A percentile compares a stretch with the other conserved stretches of the same genome.
Conservation (phyloP, 148 eudicot species). For the Arctostaphylos glauca region DNA sequence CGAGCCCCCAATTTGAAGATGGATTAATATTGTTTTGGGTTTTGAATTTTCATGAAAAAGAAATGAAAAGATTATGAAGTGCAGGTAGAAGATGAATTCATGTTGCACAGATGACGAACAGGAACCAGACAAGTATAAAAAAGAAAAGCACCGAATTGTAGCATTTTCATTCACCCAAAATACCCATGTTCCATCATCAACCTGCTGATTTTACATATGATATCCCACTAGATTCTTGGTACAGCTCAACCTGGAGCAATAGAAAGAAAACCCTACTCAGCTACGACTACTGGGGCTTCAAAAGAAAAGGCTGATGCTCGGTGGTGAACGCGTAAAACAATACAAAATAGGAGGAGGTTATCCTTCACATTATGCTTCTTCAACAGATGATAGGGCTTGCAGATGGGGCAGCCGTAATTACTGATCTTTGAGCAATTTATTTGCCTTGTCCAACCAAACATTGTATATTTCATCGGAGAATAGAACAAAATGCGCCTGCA, state of each 20-base stretch:
- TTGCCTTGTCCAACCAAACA: constrained; percentile 70
- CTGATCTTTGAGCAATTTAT: constrained; percentile 30
- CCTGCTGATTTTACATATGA: neutral
- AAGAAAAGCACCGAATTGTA: neutral
- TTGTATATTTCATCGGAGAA: constrained; percentile 70
- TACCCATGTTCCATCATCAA: neutral
- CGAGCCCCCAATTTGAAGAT: neutral
- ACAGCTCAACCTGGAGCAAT: too few species aligned
- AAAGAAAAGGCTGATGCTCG: too few species aligned
- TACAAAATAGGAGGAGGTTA: too few species aligned
- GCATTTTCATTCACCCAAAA: neutral
- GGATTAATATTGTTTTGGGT: neutral
- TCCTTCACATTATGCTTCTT: neutral
- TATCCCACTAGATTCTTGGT: neutral
- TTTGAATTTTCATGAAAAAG: neutral
- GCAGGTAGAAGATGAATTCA: neutral
- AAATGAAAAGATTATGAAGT: neutral
- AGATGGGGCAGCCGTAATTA: neutral
- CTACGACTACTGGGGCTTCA: too few species aligned
- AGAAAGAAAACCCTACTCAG: too few species aligned
- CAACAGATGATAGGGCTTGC: neutral
- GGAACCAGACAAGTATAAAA: too few species aligned
- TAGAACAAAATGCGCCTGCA: constrained; percentile 86
- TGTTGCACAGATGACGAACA: too few species aligned
- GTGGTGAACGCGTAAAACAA: too few species aligned